Percentiles rank a stretch among this genome's conserved stretches.
Evolutionary conservation across 108 stramenopile genomes (phyloP).

Genomic region (Schizochytrium sp.): DNA sequence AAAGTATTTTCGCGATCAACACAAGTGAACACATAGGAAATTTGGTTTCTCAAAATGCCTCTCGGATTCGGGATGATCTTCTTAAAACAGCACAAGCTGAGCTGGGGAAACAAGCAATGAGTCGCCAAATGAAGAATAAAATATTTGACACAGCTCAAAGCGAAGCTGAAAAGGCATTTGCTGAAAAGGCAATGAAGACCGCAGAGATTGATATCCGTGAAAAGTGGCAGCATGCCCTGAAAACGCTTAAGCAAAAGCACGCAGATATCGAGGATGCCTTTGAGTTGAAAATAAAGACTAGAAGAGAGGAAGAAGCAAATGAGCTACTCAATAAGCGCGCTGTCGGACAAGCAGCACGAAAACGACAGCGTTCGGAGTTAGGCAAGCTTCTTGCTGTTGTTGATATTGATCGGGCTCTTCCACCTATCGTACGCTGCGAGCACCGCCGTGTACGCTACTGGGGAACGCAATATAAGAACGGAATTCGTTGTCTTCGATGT

Average conservation of each 20-base stretch:
- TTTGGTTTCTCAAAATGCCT: not conserved
- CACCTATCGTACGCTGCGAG: slow-evolving; percentile 8
- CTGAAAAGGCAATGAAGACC: not conserved
- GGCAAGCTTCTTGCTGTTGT: not conserved
- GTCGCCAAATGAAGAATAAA: not conserved
- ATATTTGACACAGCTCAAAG: not conserved
- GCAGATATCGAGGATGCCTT: not conserved
- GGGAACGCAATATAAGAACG: slow-evolving; percentile 42
- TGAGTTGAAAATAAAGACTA: not conserved
- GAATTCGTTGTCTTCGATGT: slow-evolving; percentile 6
- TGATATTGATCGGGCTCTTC: not conserved
- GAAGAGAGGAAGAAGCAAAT: not conserved
- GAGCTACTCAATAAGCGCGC: not conserved
- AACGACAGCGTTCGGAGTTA: slow-evolving; percentile 6
- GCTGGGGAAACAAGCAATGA: not conserved
- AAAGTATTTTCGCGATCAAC: not conserved
- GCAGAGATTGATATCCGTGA: not conserved
- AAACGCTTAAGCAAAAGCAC: not conserved
- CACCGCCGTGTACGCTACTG: slow-evolving; percentile 50
- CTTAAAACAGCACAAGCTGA: not conserved
- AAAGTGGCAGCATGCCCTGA: slow-evolving; percentile 15
- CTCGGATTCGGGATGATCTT: not conserved
- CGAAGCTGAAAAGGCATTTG: not conserved
- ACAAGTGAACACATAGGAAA: not conserved
- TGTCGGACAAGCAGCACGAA: no score